These are phyloP conservation scores for Calocera viscosa DNA, from an alignment of 768 basidiomycete genomes.

Conservation along the genomic window DNA sequence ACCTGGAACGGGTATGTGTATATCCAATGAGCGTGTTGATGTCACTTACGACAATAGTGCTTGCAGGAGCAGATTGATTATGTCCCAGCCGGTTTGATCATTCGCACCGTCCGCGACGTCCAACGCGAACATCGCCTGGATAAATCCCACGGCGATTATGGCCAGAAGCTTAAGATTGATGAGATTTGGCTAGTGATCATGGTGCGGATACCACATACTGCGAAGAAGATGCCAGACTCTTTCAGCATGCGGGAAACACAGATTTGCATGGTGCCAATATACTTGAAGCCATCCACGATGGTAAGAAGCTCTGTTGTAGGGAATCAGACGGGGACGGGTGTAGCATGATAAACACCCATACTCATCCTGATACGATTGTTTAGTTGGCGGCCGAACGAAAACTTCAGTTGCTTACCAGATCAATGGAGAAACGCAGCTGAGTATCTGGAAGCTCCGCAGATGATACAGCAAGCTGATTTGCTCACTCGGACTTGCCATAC, in stretches of 20 bases:
- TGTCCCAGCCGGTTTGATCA: constrained; percentile 38
- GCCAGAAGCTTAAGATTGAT: constrained; percentile 48
- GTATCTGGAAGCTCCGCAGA: constrained; percentile 69
- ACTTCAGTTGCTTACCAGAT: constrained; percentile 62
- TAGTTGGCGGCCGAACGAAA: too few species aligned
- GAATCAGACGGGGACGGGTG: background rate
- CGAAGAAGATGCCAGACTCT: constrained; percentile 86
- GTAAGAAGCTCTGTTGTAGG: constrained; percentile 56
- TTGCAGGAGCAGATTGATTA: constrained; percentile 63
- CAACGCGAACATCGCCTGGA: constrained; percentile 75
- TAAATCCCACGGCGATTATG: constrained; percentile 71
- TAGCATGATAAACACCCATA: too few species aligned
- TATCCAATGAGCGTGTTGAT: background rate
- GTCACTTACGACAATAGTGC: constrained; percentile 59
- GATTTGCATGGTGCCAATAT: constrained; percentile 87
- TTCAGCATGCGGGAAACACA: constrained; percentile 86
- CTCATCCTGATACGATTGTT: too few species aligned
- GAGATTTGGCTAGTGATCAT: background rate
- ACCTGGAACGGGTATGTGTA: constrained; percentile 27
- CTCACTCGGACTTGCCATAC: constrained; percentile 34
- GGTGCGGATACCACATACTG: constrained; percentile 34
- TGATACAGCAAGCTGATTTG: constrained; percentile 27
- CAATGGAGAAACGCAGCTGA: constrained; percentile 78
- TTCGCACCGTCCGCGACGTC: constrained; percentile 78
- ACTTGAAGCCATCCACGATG: constrained; percentile 72